Percentiles rank a stretch among this genome's conserved stretches.
These are phyloP conservation scores for Clausena lansium DNA, from an alignment of 345 rosid genomes.

Conservation along the genomic window DNA sequence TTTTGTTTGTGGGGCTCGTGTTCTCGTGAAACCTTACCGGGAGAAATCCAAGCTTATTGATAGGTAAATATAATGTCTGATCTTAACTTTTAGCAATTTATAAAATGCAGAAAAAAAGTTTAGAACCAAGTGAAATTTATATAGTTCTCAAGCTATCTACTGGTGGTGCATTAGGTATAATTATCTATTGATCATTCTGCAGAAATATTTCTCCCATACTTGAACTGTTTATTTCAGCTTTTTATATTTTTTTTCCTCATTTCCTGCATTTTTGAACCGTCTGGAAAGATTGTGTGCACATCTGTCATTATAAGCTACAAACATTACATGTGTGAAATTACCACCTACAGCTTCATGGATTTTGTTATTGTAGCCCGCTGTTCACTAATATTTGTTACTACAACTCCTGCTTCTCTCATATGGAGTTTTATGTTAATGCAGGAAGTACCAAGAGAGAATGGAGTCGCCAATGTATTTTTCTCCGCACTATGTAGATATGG, in stretches of 20 bases:
- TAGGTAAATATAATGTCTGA: constrained; percentile 35
- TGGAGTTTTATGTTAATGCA: constrained; percentile 18
- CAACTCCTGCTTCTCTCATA: background rate
- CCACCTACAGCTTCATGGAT: background rate
- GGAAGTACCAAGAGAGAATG: constrained; percentile 48
- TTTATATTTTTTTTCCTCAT: background rate
- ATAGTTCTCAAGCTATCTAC: background rate
- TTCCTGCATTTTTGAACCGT: background rate
- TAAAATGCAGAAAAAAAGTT: background rate
- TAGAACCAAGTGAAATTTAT: background rate
- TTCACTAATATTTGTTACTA: background rate
- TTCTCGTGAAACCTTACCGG: constrained; percentile 70
- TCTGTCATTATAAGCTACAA: background rate
- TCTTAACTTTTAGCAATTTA: background rate
- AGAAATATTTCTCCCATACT: background rate
- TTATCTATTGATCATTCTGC: background rate
- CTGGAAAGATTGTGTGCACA: background rate
- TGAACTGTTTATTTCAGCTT: background rate
- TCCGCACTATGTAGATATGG: constrained; percentile 37
- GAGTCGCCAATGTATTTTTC: constrained; percentile 34
- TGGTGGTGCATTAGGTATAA: background rate
- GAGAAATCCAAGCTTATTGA: constrained; percentile 59
- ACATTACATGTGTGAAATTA: background rate
- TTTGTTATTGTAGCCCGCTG: too few species aligned
- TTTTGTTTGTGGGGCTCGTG: constrained; percentile 68